Evolutionary conservation across 257 asterid species (phyloP).

Genomic region (Plantago ovata): DNA sequence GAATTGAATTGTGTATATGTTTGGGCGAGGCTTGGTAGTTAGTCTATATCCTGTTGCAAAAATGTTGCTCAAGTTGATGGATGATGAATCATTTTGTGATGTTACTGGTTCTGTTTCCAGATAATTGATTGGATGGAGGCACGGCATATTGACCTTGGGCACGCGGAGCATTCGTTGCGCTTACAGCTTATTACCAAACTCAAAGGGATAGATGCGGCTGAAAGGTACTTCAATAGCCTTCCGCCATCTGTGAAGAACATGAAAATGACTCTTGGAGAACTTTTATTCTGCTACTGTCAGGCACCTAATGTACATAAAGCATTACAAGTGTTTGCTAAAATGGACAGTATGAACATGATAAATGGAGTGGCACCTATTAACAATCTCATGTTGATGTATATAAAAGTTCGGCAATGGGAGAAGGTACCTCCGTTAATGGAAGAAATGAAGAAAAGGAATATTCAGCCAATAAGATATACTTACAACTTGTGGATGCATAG

Average conservation of each 20-base stretch:
- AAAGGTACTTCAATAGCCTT: slow-evolving; percentile 51
- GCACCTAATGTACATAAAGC: slow-evolving; percentile 59
- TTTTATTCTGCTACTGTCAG: slow-evolving; percentile 65
- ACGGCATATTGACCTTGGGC: slow-evolving; percentile 40
- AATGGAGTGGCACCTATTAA: slow-evolving; percentile 39
- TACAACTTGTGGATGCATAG: slow-evolving; percentile 66
- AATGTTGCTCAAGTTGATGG: background rate
- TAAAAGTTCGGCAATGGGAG: slow-evolving; percentile 50
- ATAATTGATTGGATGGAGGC: slow-evolving; percentile 79
- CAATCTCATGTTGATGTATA: slow-evolving; percentile 58
- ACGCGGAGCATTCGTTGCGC: slow-evolving; percentile 40
- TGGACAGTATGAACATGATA: slow-evolving; percentile 43
- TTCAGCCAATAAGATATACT: slow-evolving; percentile 46
- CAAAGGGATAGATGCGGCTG: slow-evolving; percentile 69
- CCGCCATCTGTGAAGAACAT: slow-evolving; percentile 36
- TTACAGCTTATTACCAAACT: slow-evolving; percentile 61
- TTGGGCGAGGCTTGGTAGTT: too few species aligned
- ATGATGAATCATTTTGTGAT: too few species aligned
- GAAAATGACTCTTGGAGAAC: slow-evolving; percentile 52
- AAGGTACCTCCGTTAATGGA: slow-evolving; percentile 43
- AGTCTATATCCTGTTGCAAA: too few species aligned
- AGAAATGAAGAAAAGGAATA: slow-evolving; percentile 54
- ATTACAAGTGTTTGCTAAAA: slow-evolving; percentile 37
- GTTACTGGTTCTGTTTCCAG: slow-evolving; percentile 30
- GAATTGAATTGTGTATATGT: too few species aligned